Evolutionary conservation across 1,284 basidiomycete genomes (phyloP).

Genomic region (Ustilago cynodontis): DNA sequence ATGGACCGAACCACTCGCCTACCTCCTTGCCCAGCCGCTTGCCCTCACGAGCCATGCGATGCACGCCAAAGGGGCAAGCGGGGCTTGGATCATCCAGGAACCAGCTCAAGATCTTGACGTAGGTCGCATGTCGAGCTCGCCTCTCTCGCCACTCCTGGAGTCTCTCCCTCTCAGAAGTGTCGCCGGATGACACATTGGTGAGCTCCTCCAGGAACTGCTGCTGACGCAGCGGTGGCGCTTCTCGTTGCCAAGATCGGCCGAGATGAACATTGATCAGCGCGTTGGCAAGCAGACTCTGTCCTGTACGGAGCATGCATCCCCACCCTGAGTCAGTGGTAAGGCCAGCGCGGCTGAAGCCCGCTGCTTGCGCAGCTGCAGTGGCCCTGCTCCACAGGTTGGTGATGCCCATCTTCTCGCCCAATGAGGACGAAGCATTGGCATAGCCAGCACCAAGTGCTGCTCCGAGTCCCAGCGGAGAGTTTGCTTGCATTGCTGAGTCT

Average conservation of each 20-base stretch:
- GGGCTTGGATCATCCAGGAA: constrained; percentile 91
- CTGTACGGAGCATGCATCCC: constrained; percentile 97
- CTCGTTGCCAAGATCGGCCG: constrained; percentile 72
- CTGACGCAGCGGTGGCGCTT: constrained; percentile 28
- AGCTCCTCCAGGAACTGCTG: constrained; percentile 26
- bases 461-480: constrained; percentile 29
- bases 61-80: constrained; percentile 92
- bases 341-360: constrained; percentile 71
- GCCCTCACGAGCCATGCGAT: constrained; percentile 93
- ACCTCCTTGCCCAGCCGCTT: constrained; percentile 95
- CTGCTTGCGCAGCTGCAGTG: constrained; percentile 61
- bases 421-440: constrained; percentile 30
- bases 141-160: constrained; percentile 23
- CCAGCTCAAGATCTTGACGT: constrained; percentile 90
- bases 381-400: constrained; percentile 60
- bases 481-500: constrained; percentile 18
- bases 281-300: constrained; percentile 91
- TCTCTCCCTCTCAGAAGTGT: constrained; percentile 19
- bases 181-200: constrained; percentile 11
- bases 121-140: constrained; percentile 72
- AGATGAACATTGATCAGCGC: constrained; percentile 85
- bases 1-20: constrained; percentile 98
- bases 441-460: constrained; percentile 38
- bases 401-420: constrained; percentile 66
- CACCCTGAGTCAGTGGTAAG: constrained; percentile 95